Base-by-base conservation (phyloP, 331 rosid genomes). In the Rosa hybrid region DNA sequence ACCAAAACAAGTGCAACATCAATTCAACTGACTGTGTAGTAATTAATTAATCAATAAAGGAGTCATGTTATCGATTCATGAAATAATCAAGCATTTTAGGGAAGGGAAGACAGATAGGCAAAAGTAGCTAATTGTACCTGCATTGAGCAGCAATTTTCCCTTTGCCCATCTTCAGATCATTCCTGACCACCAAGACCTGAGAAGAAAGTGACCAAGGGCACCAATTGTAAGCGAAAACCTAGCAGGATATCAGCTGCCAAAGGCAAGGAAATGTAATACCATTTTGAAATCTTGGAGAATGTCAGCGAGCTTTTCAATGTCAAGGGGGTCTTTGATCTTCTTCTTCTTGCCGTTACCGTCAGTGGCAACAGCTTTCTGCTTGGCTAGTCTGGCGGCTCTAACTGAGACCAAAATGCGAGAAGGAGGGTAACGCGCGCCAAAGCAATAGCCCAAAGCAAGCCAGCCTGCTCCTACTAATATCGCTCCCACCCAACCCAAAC, bases 61-160 rank as follows among this genome's bases (percentile, higher is more conserved):
- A 34, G 38, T 2, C 38, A 3, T 34, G 38, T 34, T 23, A 74
- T 12, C 8, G 27, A 6, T 59, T 18, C 2, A 60, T n/a, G 51
- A 62, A 60, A 45, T n/a, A 75, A 57, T 23, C 38, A 18, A 67
- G 10, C 41, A 27, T 10, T 21, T 34, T 34, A 34, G 34, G 34
- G 34, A 30, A 30, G 34, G 34, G 34, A 30, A 2, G 39, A 34
- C 4, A 34, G 39, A 34, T 5, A 6, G 14, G 3, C 14, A 12
- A 41, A n/a, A 18, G 25, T 27, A 71, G n/a, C 16, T 20, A 46
- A 21, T 14, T 21, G 41, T 78, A 93, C 99, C 99, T 93, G 96
- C 98, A 96, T 81, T 96, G 98, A 70, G 99, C 98, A 9, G 94
- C 98, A 87, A 96, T 91, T 75, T 96, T 96, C 74, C 99, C 99